Base-by-base conservation (phyloP, 2,329 filamentous ascomycete genomes). In the Xylariaceae sp. region DNA sequence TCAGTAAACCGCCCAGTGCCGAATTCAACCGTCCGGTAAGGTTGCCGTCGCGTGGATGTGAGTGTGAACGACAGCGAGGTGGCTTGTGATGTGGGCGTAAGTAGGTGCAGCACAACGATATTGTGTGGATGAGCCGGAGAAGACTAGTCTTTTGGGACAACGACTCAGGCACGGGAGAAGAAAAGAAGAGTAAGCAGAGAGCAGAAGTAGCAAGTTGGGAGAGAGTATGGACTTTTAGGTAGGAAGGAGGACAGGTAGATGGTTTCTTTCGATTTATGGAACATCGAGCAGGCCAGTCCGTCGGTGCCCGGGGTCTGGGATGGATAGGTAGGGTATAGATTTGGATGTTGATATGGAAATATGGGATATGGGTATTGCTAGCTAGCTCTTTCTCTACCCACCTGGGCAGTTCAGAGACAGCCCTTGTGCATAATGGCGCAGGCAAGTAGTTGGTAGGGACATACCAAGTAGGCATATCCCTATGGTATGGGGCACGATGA, bases 231-330 rank as follows among this genome's bases (percentile, higher is more conserved):
- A 22, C 13, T 8, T 24, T 19, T n/a, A n/a, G 26, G 15, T 24
- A 26, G 41, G 34, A 11, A 34, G 35, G 19, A 13, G 26, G 15
- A 18, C 30, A 19, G 36, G 12, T 18, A 34, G 18, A 43, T 26
- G 34, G 19, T 31, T 29, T 34, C 34, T 13, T 38, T 36, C 29
- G 39, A 39, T 26, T 26, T 26, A 26, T 26, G 22, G 22, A 26
- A 26, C 11, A 11, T 6, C 6, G 22, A 26, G 22, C n/a, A n/a
- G n/a, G n/a, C n/a, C n/a, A n/a, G n/a, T n/a, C n/a, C n/a, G n/a
- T n/a, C n/a, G 22, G 22, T 11, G 6, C 22, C 22, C 6, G 11
- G 22, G 22, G 11, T 26, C 22, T 26, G 22, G 22, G n/a, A n/a
- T n/a, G n/a, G n/a, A n/a, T n/a, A n/a, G n/a, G n/a, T n/a, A n/a